These are phyloP conservation scores for Cystobasidium pallidum DNA, from an alignment of 1,284 basidiomycete genomes.

Conservation along the genomic window DNA sequence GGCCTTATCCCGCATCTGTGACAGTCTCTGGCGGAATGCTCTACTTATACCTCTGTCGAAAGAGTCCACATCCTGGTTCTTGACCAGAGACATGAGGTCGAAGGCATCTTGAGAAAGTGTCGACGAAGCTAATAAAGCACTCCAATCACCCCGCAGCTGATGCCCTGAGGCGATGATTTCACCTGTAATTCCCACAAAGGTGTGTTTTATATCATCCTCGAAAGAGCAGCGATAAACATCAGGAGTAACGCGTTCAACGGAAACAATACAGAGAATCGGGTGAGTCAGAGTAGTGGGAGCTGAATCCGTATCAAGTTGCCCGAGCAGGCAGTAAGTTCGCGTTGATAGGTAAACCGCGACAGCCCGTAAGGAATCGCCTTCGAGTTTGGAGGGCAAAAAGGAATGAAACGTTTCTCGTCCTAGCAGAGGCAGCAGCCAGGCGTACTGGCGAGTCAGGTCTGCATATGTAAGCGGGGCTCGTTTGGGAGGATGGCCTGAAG, in stretches of 20 bases:
- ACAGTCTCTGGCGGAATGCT: slow-evolving; percentile 2
- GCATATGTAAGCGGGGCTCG: not conserved
- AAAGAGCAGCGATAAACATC: not conserved
- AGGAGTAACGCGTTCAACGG: not conserved
- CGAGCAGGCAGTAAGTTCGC: slow-evolving; percentile 2
- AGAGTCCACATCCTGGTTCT: slow-evolving; percentile 23
- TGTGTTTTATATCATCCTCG: slow-evolving; percentile 4
- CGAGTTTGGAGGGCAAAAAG: not conserved
- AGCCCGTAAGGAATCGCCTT: not conserved
- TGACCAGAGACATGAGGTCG: slow-evolving; percentile 8
- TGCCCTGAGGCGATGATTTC: slow-evolving; percentile 15
- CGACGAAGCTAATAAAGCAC: not conserved
- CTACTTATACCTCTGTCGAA: slow-evolving; percentile 29
- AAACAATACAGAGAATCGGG: not conserved
- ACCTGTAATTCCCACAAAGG: slow-evolving; percentile 6
- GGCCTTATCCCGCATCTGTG: not conserved
- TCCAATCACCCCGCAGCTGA: slow-evolving; percentile 10
- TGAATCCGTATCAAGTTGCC: not conserved
- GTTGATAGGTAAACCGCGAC: slow-evolving; percentile 13
- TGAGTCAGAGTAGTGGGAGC: not conserved
- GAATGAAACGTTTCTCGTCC: not conserved
- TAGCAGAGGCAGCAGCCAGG: slow-evolving; percentile 5
- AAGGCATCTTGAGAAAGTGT: not conserved
- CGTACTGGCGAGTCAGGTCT: not conserved
- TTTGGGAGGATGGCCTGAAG: not conserved